These are phyloP conservation scores for Vicia sativa DNA, from an alignment of 306 rosid genomes.

Conservation along the genomic window DNA sequence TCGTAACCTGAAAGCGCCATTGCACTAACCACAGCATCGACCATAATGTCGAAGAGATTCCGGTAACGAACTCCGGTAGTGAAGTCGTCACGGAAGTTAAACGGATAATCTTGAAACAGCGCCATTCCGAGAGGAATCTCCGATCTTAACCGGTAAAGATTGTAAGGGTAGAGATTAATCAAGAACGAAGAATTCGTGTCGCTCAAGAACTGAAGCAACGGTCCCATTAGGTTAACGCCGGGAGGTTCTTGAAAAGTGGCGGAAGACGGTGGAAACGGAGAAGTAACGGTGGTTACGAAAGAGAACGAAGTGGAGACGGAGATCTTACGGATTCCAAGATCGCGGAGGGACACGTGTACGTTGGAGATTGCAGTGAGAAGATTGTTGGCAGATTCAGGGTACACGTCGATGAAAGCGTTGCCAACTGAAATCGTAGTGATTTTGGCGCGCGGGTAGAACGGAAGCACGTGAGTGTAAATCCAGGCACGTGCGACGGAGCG, in stretches of 20 bases:
- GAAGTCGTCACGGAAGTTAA: slow-evolving; percentile 79
- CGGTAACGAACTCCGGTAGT: slow-evolving; percentile 75
- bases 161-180: slow-evolving; percentile 82
- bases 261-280: slow-evolving; percentile 79
- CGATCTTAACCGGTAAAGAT: slow-evolving; percentile 54
- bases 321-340: slow-evolving; percentile 69
- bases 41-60: slow-evolving; percentile 84
- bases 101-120: slow-evolving; percentile 67
- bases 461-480: slow-evolving; percentile 70
- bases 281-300: slow-evolving; percentile 50
- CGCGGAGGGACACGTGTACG: slow-evolving; percentile 63
- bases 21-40: slow-evolving; percentile 66
- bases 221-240: slow-evolving; percentile 43
- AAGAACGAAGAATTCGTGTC: slow-evolving; percentile 86
- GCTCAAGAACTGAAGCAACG: slow-evolving; percentile 68
- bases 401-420: slow-evolving; percentile 52
- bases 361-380: slow-evolving; percentile 76
- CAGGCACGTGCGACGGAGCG: slow-evolving; percentile 68
- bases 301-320: slow-evolving; percentile 82
- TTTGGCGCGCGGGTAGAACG: slow-evolving; percentile 84
- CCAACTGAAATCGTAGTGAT: slow-evolving; percentile 86
- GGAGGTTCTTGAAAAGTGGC: slow-evolving; percentile 59
- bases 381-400: slow-evolving; percentile 42
- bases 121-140: slow-evolving; percentile 79
- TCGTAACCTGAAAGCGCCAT: slow-evolving; percentile 67